A percentile compares a stretch with the other conserved stretches of the same genome.
Evolutionary conservation across 306 rosid species (phyloP).

Genomic region (Cucurbita moschata): DNA sequence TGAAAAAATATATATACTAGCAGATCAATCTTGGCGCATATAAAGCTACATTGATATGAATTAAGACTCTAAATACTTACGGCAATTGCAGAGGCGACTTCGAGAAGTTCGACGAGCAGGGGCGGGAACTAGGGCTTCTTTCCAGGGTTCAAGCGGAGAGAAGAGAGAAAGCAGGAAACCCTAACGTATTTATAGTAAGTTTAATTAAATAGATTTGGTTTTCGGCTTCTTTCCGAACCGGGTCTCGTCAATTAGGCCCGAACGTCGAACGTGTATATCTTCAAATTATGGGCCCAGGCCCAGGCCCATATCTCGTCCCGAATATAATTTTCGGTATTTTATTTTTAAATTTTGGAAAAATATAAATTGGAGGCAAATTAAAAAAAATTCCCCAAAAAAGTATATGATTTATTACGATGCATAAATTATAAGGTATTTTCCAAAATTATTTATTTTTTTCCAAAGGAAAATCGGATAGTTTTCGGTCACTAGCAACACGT

Average conservation of each 20-base stretch:
- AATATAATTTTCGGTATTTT: no score
- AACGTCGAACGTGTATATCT: background rate
- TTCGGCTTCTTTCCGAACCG: background rate
- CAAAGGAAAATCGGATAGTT: background rate
- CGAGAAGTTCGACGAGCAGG: background rate
- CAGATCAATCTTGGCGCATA: background rate
- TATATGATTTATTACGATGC: background rate
- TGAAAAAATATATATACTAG: background rate
- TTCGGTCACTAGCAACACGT: background rate
- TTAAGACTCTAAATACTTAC: background rate
- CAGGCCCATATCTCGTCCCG: background rate
- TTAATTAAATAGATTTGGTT: background rate
- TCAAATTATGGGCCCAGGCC: background rate
- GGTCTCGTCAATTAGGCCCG: background rate
- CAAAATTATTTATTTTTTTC: background rate
- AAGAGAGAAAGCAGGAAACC: background rate
- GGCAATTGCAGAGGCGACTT: background rate
- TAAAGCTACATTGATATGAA: background rate
- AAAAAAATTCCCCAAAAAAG: no score
- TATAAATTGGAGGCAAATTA: no score
- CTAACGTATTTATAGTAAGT: background rate
- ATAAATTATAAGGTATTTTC: background rate
- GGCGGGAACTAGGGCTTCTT: background rate
- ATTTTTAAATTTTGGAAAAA: no score
- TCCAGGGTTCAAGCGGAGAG: background rate